Base-by-base conservation (phyloP, 2,329 filamentous ascomycete species). In the Fusarium denticulatum region DNA sequence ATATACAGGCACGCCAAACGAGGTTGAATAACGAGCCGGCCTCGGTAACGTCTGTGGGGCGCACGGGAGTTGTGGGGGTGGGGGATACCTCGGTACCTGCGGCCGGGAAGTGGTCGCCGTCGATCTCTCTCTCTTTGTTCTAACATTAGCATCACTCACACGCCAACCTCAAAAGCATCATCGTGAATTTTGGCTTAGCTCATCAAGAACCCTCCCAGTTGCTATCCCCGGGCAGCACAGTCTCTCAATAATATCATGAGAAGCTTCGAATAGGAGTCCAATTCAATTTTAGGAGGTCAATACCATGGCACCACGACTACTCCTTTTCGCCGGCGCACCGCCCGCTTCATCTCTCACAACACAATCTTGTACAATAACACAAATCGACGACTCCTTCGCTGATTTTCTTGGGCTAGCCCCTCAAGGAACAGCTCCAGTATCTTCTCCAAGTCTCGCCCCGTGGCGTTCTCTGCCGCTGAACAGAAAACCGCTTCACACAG, bases 381-480 rank as follows among this genome's bases (percentile, higher is more conserved):
- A 58, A 26, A 78, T 83, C 56, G 77, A 78, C 40, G 47, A 68
- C 15, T 52, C 72, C 6, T 80, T 82, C 50, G 37, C 67, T 12
- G 36, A 67, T 7, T 77, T 83, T 50, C 70, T 82, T 24, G 74
- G 75, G 28, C 39, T 80, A 6, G 18, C 15, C 14, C 52, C 53
- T 42, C 50, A 36, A 3, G 42, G 42, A 30, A 32, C 36, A 40
- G 60, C 20, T 13, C 55, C 32, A 24, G 47, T 57, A 15, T 53
- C 36, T 26, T 79, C 84, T 6, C 80, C 88, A 50, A 80, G 50
- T 39, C 74, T 81, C 28, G 82, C 85, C 6, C 80, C 82, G 37
- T 92, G 90, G 90, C 85, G 89, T 50, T 88, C 86, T 10, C 82
- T 91, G 13, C 83, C 88, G 1, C 77, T 90, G 2, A 78, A 83